phyloP scores from a whole-genome alignment of 805 yeast genomes.

The Metschnikowia lochheadii region DNA sequence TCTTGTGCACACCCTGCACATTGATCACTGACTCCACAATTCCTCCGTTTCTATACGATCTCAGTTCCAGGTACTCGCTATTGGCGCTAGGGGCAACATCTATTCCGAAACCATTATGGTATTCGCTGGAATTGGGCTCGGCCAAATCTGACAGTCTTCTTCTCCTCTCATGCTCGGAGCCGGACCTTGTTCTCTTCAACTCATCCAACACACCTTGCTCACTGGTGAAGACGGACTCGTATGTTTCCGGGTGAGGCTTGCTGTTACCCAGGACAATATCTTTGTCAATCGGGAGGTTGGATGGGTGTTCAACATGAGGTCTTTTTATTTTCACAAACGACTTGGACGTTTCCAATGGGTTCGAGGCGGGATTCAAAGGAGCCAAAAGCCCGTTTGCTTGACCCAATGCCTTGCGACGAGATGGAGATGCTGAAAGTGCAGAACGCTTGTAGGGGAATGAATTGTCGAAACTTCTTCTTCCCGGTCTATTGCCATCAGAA shows the following conservation, averaged over 20 bases:
- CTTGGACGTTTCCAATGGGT: constrained; percentile 64
- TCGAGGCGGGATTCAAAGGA: constrained; percentile 53
- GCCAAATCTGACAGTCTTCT: constrained; percentile 14
- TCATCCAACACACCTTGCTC: constrained; percentile 42
- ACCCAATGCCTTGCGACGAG: constrained; percentile 8
- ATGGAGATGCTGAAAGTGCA: constrained; percentile 13
- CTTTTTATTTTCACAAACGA: constrained; percentile 66
- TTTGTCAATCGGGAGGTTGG: constrained; percentile 14
- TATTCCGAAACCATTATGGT: constrained; percentile 5
- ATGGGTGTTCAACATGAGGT: constrained; percentile 27
- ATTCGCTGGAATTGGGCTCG: constrained; percentile 3
- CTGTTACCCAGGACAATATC: constrained; percentile 12
- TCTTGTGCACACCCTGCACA: constrained; percentile 79
- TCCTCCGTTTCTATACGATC: constrained; percentile 51
- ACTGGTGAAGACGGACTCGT: constrained; percentile 40
- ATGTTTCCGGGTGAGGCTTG: constrained; percentile 12
- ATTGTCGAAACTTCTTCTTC: constrained; percentile 1
- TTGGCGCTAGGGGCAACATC: constrained; percentile 1
- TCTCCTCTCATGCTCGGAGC: constrained; percentile 4
- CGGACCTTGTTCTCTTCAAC: constrained; percentile 11
- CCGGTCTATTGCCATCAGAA: constrained; percentile 23
- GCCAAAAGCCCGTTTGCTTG: constrained; percentile 16
- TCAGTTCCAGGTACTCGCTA: constrained; percentile 30
- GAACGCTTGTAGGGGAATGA: constrained; percentile 3
- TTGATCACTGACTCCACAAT: constrained; percentile 80